These are phyloP conservation scores for Spirogloea muscicola DNA, from an alignment of 139 green algal genomes.

Conservation along the genomic window DNA sequence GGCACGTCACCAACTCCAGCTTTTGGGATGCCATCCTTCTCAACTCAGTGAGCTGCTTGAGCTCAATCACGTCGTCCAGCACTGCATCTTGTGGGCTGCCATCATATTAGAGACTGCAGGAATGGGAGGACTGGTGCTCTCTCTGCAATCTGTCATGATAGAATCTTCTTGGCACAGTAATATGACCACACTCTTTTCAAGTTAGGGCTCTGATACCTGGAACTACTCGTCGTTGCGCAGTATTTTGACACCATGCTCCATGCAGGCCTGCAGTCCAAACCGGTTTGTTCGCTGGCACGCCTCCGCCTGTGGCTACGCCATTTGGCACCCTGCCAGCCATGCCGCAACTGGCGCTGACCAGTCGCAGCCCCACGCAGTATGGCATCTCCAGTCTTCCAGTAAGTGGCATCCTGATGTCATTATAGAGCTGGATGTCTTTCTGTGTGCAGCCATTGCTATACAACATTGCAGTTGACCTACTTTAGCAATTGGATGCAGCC, in stretches of 20 bases:
- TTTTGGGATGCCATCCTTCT: neutral
- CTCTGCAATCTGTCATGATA: too few relatives aligned
- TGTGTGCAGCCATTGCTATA: neutral
- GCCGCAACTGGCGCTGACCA: constrained; percentile 4
- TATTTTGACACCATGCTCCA: constrained; percentile 3
- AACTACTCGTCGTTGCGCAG: neutral
- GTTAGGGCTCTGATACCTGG: neutral
- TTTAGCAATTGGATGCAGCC: neutral
- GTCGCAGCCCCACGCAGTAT: constrained; percentile 28
- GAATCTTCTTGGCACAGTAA: too few relatives aligned
- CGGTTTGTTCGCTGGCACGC: neutral
- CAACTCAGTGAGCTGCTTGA: too few relatives aligned
- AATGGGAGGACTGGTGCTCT: too few relatives aligned
- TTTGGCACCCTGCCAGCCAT: constrained; percentile 36
- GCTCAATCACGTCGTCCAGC: too few relatives aligned
- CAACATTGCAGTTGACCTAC: neutral
- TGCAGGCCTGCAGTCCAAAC: constrained; percentile 3
- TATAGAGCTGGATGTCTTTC: neutral
- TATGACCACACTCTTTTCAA: neutral
- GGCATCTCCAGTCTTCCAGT: constrained; percentile 58
- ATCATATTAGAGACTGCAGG: too few relatives aligned
- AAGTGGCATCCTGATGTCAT: neutral
- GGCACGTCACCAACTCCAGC: neutral
- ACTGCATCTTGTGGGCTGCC: too few relatives aligned
- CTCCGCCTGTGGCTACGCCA: constrained; percentile 1